A percentile compares a stretch with the other conserved stretches of the same genome.
Evolutionary conservation across 768 basidiomycete species (phyloP).

Genomic region (Tricholoma saponaceum): DNA sequence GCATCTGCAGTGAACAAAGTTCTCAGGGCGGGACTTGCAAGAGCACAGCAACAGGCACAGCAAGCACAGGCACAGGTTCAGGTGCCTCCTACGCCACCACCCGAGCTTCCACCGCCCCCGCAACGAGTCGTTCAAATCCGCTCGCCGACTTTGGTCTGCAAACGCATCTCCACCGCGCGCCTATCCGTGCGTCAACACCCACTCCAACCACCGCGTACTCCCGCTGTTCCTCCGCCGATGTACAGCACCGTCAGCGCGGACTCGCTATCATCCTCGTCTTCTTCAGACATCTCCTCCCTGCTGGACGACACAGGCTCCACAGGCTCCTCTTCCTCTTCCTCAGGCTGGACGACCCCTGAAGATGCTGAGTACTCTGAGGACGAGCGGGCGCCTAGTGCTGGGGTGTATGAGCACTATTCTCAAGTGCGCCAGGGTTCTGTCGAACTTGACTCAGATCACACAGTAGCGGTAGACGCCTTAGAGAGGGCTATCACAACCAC

Average conservation of each 20-base stretch:
- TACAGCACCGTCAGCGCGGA: slow-evolving; percentile 40
- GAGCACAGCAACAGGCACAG: slow-evolving; percentile 36
- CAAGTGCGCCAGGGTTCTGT: slow-evolving; percentile 20
- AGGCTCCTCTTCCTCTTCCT: slow-evolving; percentile 30
- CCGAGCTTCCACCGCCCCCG: slow-evolving; percentile 39
- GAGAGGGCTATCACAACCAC: slow-evolving; percentile 12
- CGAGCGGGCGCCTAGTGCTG: slow-evolving; percentile 22
- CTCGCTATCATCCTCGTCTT: slow-evolving; percentile 35
- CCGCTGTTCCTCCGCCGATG: slow-evolving; percentile 31
- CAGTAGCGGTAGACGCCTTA: slow-evolving; percentile 14
- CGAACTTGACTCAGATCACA: slow-evolving; percentile 19
- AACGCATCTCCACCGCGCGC: slow-evolving; percentile 47
- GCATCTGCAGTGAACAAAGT: slow-evolving; percentile 51
- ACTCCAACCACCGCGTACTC: slow-evolving; percentile 12
- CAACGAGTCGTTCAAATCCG: not conserved
- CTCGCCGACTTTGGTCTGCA: slow-evolving; percentile 14
- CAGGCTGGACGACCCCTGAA: slow-evolving; percentile 51
- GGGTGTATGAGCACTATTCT: slow-evolving; percentile 18
- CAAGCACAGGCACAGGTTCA: slow-evolving; percentile 30
- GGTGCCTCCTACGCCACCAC: slow-evolving; percentile 42
- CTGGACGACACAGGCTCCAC: slow-evolving; percentile 60
- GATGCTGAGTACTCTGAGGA: slow-evolving; percentile 38
- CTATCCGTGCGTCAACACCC: slow-evolving; percentile 24
- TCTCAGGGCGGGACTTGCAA: slow-evolving; percentile 44
- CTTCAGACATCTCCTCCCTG: slow-evolving; percentile 59